Evolutionary conservation across 345 rosid species (phyloP).

Genomic region (Erodium maritimum): DNA sequence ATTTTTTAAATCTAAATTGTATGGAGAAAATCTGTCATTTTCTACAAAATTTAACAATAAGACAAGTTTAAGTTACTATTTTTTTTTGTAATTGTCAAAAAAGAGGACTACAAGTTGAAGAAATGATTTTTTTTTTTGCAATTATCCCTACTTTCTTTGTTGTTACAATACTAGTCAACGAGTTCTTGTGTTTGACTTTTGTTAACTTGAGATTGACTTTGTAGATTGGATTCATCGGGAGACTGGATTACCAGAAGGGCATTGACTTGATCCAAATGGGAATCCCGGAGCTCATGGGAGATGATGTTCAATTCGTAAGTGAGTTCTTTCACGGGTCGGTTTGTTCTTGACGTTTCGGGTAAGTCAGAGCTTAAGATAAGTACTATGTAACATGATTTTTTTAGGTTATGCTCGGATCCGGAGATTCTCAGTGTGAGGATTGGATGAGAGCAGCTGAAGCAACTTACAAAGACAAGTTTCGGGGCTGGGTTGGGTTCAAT

Average conservation of each 20-base stretch:
- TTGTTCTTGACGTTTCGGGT: background rate
- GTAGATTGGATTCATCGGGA: slow-evolving; percentile 93
- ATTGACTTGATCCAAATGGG: slow-evolving; percentile 68
- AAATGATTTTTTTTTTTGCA: too few species aligned
- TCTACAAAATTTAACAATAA: too few species aligned
- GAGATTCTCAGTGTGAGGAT: slow-evolving; percentile 56
- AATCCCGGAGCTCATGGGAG: slow-evolving; percentile 67
- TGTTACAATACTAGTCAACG: background rate
- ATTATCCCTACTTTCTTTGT: too few species aligned
- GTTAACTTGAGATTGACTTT: slow-evolving; percentile 13
- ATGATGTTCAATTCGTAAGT: slow-evolving; percentile 88
- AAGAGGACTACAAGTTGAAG: too few species aligned
- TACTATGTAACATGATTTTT: background rate
- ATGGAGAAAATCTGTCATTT: too few species aligned
- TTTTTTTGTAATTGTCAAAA: too few species aligned
- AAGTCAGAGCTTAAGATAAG: too few species aligned
- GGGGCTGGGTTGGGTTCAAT: slow-evolving; percentile 96
- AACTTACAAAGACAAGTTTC: slow-evolving; percentile 58
- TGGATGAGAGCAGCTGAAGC: slow-evolving; percentile 83
- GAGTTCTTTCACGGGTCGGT: slow-evolving; percentile 16
- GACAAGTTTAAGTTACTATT: too few species aligned
- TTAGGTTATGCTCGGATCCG: slow-evolving; percentile 97
- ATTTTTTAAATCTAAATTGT: too few species aligned
- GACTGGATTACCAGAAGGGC: slow-evolving; percentile 92
- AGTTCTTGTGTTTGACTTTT: slow-evolving; percentile 5